Conservation (phyloP, 257 asterid species). For the Eucommia ulmoides region DNA sequence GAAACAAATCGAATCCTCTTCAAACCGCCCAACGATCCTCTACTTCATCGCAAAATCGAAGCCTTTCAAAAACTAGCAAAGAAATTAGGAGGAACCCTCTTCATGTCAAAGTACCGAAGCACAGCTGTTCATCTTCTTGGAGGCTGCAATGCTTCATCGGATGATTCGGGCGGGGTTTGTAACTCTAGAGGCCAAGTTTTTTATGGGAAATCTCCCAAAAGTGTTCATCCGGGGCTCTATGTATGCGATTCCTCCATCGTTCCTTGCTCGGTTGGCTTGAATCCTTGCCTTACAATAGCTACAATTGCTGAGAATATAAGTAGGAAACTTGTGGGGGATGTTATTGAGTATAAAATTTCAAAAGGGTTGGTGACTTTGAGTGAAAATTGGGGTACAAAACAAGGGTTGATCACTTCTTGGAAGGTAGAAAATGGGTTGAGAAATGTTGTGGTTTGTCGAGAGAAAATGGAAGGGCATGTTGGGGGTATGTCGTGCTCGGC, state of each 20-base stretch:
- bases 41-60: slow-evolving; percentile 26
- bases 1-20: slow-evolving; percentile 16
- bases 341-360: slow-evolving; percentile 3
- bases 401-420: slow-evolving; percentile 3
- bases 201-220: slow-evolving; percentile 5
- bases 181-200: slow-evolving; percentile 36
- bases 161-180: slow-evolving; percentile 37
- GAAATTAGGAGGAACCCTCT: slow-evolving; percentile 40
- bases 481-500: slow-evolving; percentile 37
- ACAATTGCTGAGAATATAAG: slow-evolving; percentile 44
- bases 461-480: slow-evolving; percentile 36
- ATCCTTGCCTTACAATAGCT: slow-evolving; percentile 43
- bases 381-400: neutral
- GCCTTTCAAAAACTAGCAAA: slow-evolving; percentile 32
- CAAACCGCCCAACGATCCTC: slow-evolving; percentile 35
- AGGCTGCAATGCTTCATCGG: slow-evolving; percentile 35
- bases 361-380: neutral
- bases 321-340: slow-evolving; percentile 17
- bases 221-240: slow-evolving; percentile 28
- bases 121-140: slow-evolving; percentile 47
- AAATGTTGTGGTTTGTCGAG: slow-evolving; percentile 13
- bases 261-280: slow-evolving; percentile 45
- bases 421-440: slow-evolving; percentile 1
- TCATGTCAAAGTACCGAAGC: slow-evolving; percentile 36
- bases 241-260: slow-evolving; percentile 44